Percentiles rank a stretch among this genome's conserved stretches.
Evolutionary conservation across 176 grass and related monocot species (phyloP).

Genomic region (Zoysia japonica): DNA sequence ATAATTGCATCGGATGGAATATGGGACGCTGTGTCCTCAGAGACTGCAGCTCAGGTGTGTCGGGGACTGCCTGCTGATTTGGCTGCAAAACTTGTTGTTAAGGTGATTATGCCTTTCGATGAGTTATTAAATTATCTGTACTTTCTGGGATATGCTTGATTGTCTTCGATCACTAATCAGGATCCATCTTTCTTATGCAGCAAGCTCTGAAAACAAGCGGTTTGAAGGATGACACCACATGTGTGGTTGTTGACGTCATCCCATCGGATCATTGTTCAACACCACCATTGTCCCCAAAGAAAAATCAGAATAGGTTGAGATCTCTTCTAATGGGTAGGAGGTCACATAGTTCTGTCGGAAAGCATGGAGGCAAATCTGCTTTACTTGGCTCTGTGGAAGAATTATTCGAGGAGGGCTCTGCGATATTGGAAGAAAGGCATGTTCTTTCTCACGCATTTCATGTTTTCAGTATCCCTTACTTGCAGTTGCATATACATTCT

Average conservation of each 20-base stretch:
- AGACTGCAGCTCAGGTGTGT: conserved; percentile 73
- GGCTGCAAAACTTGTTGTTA: conserved; percentile 91
- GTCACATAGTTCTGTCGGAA: conserved; percentile 59
- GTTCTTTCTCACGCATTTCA: conserved; percentile 26
- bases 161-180: conserved; percentile 10
- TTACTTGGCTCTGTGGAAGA: conserved; percentile 76
- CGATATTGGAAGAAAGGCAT: conserved; percentile 93
- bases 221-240: conserved; percentile 97
- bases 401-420: conserved; percentile 95
- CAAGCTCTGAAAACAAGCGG: conserved; percentile 94
- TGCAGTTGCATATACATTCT: conserved; percentile 8
- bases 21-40: conserved; percentile 86
- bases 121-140: not conserved
- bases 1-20: conserved; percentile 99
- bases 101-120: conserved; percentile 49
- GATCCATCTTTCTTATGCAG: conserved; percentile 48
- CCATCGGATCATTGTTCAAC: conserved; percentile 62
- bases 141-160: conserved; percentile 9
- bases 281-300: conserved; percentile 67
- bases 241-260: conserved; percentile 92
- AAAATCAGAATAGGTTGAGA: conserved; percentile 73
- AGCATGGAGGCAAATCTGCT: conserved; percentile 53
- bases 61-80: conserved; percentile 77
- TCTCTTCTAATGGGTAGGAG: conserved; percentile 75
- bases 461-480: not conserved